Percentiles rank a stretch among this genome's conserved stretches.
Conservation (phyloP, 139 green algal species). For the Micromonas pusilla region DNA sequence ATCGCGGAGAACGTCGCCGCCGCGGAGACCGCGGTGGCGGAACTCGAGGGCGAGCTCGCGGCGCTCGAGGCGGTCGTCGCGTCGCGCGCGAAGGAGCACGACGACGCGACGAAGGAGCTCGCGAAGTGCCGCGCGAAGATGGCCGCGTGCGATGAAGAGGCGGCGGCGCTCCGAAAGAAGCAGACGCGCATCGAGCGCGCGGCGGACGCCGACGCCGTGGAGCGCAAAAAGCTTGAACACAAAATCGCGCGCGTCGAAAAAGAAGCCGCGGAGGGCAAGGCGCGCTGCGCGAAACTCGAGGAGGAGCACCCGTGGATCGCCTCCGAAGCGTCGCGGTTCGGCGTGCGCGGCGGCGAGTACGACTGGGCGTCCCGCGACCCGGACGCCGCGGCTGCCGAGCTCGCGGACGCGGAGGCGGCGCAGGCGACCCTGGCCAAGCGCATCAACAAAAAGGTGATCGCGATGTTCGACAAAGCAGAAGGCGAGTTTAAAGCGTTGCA, state of each 20-base stretch:
- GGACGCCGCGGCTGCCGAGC: constrained; percentile 28
- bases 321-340: constrained; percentile 62
- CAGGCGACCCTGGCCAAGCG: constrained; percentile 42
- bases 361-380: constrained; percentile 56
- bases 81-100: constrained; percentile 33
- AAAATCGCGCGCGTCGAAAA: constrained; percentile 31
- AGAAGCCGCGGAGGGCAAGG: constrained; percentile 1
- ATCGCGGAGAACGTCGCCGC: constrained; percentile 41
- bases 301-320: constrained; percentile 71
- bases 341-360: constrained; percentile 65
- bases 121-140: constrained; percentile 45
- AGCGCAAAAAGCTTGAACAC: constrained; percentile 41
- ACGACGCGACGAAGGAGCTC: constrained; percentile 43
- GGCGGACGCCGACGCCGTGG: constrained; percentile 14
- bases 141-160: constrained; percentile 71
- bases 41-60: constrained; percentile 40
- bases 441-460: constrained; percentile 76
- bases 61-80: constrained; percentile 41
- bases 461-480: constrained; percentile 87
- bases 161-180: constrained; percentile 46
- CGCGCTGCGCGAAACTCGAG: constrained; percentile 40
- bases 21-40: constrained; percentile 36
- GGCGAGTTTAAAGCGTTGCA: constrained; percentile 70
- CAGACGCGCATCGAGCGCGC: constrained; percentile 44
- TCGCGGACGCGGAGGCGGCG: constrained; percentile 28